Percentiles rank a stretch among this genome's conserved stretches.
phyloP scores from a whole-genome alignment of 352 stramenopile species.

The Blastocystis sp. region DNA sequence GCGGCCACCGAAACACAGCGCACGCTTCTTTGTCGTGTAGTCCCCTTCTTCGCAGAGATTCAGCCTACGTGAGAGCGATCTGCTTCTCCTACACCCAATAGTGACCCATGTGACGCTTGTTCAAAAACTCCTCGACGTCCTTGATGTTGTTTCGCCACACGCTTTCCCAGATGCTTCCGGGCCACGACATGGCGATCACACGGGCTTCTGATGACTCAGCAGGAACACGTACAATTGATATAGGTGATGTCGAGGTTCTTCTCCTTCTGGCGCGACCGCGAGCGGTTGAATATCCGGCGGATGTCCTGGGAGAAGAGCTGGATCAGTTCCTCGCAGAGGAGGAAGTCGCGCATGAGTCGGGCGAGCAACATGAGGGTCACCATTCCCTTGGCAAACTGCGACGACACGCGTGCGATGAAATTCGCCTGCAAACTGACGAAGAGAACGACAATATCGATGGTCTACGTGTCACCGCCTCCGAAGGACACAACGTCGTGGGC shows the following conservation, averaged over 20 bases:
- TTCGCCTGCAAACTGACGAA: background rate
- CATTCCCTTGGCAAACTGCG: background rate
- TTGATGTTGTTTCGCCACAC: slow-evolving; percentile 51
- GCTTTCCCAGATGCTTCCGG: background rate
- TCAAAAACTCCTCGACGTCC: slow-evolving; percentile 57
- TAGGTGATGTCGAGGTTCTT: slow-evolving; percentile 57
- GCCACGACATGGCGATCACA: slow-evolving; percentile 57
- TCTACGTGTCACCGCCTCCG: background rate
- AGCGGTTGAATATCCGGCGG: slow-evolving; percentile 35
- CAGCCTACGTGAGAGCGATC: slow-evolving; percentile 3
- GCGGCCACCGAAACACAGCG: slow-evolving; percentile 7
- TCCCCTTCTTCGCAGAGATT: slow-evolving; percentile 57
- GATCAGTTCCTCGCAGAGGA: background rate
- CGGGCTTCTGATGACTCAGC: background rate
- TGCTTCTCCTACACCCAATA: slow-evolving; percentile 39
- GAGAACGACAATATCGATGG: background rate
- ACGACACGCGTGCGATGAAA: background rate
- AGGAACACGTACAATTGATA: background rate
- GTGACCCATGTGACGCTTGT: slow-evolving; percentile 21
- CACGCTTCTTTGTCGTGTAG: slow-evolving; percentile 3
- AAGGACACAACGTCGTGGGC: background rate
- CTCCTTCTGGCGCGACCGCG: slow-evolving; percentile 31
- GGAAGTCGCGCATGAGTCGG: slow-evolving; percentile 3
- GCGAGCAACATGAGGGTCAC: background rate
- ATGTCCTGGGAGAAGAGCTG: slow-evolving; percentile 52